Base-by-base conservation (phyloP, 2,329 filamentous ascomycete species). In the Metarhizium brunneum region DNA sequence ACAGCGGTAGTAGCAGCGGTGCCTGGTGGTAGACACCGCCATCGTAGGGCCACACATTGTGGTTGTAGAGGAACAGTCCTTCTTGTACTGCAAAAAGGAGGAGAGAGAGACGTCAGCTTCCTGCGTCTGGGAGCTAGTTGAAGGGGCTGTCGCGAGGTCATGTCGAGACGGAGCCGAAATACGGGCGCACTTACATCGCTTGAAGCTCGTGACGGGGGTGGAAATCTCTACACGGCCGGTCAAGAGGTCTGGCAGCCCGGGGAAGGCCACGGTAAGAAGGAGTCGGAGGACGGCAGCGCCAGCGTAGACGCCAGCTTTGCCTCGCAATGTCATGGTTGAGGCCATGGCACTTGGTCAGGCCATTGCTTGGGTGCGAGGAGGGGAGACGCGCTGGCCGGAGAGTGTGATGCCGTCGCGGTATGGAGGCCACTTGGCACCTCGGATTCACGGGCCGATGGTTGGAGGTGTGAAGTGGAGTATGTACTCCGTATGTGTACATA, bases 151-250 rank as follows among this genome's bases (percentile, higher is more conserved):
- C 35, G 10, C 14, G 42, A n/a, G 13, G 18, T 20, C 11, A 16
- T 4, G 16, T 30, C 48, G 38, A 45, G 5, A 20, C 50, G 49
- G 25, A 36, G 51, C 29, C 36, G 32, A 25, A 25, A 47, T 51
- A 51, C 48, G 50, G 20, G 52, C 30, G 5, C 47, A 72, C 87
- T 71, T 79, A 95, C 92, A 78, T 83, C 94, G 84, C 77, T 97
- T 97, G 82, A 96, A 99, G 81, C 92, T 96, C 64, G 90, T 96
- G 50, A 97, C 88, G 43, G 94, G 92, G 25, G 94, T 99, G 48
- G 94, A 96, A 66, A 99, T 87, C 77, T 99, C 94, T 65, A 96
- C 94, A 67, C 94, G 87, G 61, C 87, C 88, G 20, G 90, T 94
- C 59, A 99, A 79, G 59, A 96, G 79, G 69, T 91, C 85, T 53